Percentiles rank a stretch among this genome's conserved stretches.
These are phyloP conservation scores for Vitellaria paradoxa DNA, from an alignment of 179 eudicot genomes.

Conservation along the genomic window DNA sequence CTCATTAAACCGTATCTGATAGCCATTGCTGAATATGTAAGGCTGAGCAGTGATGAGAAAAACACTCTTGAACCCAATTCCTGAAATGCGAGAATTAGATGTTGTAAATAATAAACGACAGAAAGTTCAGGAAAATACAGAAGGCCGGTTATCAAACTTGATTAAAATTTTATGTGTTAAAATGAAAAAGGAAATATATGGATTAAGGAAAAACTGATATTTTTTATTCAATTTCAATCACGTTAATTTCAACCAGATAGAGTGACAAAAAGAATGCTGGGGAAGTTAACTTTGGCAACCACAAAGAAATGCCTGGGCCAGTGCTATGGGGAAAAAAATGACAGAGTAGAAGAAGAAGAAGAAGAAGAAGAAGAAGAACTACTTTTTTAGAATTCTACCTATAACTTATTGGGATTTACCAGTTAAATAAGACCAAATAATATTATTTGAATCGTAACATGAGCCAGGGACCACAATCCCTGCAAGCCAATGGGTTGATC, in stretches of 20 bases:
- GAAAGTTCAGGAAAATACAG: neutral
- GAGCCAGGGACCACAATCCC: too few species aligned
- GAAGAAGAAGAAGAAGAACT: neutral
- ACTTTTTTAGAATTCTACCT: neutral
- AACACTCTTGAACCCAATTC: conserved; percentile 83
- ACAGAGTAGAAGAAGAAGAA: neutral
- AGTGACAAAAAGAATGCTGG: neutral
- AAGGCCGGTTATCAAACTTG: neutral
- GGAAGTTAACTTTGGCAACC: neutral
- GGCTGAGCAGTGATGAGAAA: conserved; percentile 64
- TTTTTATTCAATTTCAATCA: too few species aligned
- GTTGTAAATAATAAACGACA: neutral
- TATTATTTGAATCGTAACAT: too few species aligned
- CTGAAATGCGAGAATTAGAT: conserved; percentile 27
- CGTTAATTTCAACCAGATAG: neutral
- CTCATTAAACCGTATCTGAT: conserved; percentile 65
- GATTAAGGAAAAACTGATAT: neutral
- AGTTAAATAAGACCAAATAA: too few species aligned
- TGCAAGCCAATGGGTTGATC: too few species aligned
- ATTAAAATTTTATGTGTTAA: neutral
- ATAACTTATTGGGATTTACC: too few species aligned
- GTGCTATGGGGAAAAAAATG: too few species aligned
- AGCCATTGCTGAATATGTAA: conserved; percentile 76
- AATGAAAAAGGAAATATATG: neutral
- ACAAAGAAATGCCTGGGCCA: too few species aligned